These are phyloP conservation scores for Fusarium sp. DNA, from an alignment of 2,329 filamentous ascomycete species.

Conservation along the genomic window DNA sequence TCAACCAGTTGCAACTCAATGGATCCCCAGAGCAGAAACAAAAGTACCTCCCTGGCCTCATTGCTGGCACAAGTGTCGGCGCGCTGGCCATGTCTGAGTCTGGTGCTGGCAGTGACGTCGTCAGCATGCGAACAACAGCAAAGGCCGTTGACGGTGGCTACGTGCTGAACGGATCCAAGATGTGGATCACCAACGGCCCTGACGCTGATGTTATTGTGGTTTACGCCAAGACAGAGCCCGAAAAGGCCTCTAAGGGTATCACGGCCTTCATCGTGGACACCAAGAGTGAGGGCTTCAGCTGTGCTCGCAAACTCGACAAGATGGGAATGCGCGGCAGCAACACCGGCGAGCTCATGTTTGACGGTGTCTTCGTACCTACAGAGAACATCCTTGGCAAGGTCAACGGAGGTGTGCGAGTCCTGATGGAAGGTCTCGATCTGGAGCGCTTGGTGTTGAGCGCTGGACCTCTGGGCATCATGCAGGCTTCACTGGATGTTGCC, in stretches of 20 bases:
- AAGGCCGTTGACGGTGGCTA: slow-evolving; percentile 85
- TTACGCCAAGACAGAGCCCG: slow-evolving; percentile 93
- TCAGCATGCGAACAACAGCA: slow-evolving; percentile 91
- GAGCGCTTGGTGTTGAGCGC: slow-evolving; percentile 91
- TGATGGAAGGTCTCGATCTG: slow-evolving; percentile 96
- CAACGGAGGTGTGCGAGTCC: slow-evolving; percentile 84
- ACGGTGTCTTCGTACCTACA: slow-evolving; percentile 85
- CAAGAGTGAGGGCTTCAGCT: slow-evolving; percentile 77
- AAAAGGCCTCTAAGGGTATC: slow-evolving; percentile 85
- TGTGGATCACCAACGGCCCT: slow-evolving; percentile 99
- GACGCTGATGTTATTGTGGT: slow-evolving; percentile 93
- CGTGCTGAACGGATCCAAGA: slow-evolving; percentile 88
- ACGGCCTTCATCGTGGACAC: slow-evolving; percentile 91
- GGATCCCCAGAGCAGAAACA: slow-evolving; percentile 80
- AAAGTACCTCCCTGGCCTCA: slow-evolving; percentile 79
- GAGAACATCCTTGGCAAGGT: slow-evolving; percentile 82
- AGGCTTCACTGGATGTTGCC: slow-evolving; percentile 83
- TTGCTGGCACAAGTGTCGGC: slow-evolving; percentile 82
- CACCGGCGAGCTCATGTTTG: slow-evolving; percentile 92
- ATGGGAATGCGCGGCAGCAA: slow-evolving; percentile 98
- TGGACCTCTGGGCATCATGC: slow-evolving; percentile 93
- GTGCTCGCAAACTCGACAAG: slow-evolving; percentile 92
- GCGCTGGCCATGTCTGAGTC: slow-evolving; percentile 96
- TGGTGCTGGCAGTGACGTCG: slow-evolving; percentile 89
- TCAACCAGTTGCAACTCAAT: slow-evolving; percentile 95